A percentile compares a stretch with the other conserved stretches of the same genome.
Evolutionary conservation across 2,329 filamentous ascomycete species (phyloP).

Genomic region (Graphiopsis chlorocephala): DNA sequence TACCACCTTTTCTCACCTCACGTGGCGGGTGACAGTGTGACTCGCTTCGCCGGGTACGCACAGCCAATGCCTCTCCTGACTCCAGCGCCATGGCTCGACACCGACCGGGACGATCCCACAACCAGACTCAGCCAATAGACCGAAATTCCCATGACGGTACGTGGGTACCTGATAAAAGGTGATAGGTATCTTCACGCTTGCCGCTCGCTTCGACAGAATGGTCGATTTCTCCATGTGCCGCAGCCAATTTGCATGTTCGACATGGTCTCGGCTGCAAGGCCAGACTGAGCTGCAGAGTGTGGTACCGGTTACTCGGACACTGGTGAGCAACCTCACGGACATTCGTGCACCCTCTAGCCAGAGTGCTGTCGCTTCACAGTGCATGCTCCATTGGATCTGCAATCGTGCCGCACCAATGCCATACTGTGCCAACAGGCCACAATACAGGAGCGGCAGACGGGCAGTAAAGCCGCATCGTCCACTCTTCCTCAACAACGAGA

Average conservation of each 20-base stretch:
- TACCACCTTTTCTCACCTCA: background rate
- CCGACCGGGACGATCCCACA: background rate
- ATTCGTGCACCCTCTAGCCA: background rate
- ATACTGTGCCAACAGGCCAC: background rate
- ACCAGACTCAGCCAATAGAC: background rate
- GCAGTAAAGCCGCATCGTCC: background rate
- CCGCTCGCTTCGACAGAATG: constrained; percentile 7
- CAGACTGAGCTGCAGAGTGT: background rate
- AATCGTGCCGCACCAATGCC: background rate
- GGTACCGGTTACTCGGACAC: constrained; percentile 4
- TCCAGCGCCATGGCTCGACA: background rate
- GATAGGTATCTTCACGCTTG: constrained; percentile 9
- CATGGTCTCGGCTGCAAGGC: background rate
- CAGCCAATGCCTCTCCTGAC: background rate
- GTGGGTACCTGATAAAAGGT: constrained; percentile 5
- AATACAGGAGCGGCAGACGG: background rate
- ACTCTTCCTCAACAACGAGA: background rate
- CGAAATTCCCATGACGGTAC: background rate
- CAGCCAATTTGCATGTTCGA: background rate
- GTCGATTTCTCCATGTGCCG: background rate
- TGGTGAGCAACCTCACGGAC: background rate
- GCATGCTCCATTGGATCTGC: background rate
- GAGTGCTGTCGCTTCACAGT: background rate
- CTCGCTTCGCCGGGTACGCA: background rate
- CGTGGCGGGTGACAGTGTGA: background rate